A percentile compares a stretch with the other conserved stretches of the same genome.
These are phyloP conservation scores for Calvatia gigantea DNA, from an alignment of 768 basidiomycete species.

Conservation along the genomic window DNA sequence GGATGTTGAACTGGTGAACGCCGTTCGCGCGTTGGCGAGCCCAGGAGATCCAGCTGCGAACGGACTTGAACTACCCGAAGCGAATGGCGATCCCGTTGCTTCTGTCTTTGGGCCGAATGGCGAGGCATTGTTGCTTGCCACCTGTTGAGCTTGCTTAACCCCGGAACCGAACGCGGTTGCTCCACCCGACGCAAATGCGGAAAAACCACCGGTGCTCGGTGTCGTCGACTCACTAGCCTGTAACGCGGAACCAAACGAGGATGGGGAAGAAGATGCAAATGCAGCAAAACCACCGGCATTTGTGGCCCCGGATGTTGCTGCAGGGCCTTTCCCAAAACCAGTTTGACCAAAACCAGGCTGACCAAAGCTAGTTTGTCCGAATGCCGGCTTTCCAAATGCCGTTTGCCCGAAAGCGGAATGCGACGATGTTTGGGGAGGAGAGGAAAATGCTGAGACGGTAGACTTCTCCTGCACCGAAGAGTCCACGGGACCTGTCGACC, in stretches of 20 bases:
- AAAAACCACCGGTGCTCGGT: conserved; percentile 10
- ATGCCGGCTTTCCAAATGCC: conserved; percentile 27
- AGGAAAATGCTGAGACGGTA: conserved; percentile 18
- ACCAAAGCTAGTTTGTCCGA: conserved; percentile 34
- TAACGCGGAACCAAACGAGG: conserved; percentile 6
- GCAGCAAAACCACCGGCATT: conserved; percentile 13
- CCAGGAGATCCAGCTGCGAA: background rate
- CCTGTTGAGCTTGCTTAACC: background rate
- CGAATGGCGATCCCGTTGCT: background rate
- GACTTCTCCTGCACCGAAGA: conserved; percentile 9
- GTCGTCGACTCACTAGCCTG: background rate
- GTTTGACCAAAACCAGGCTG: conserved; percentile 25
- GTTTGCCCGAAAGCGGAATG: conserved; percentile 15
- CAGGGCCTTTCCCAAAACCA: conserved; percentile 17
- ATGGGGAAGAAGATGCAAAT: conserved; percentile 13
- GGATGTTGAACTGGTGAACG: background rate
- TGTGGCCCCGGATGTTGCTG: conserved; percentile 10
- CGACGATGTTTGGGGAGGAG: conserved; percentile 9
- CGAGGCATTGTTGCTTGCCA: background rate
- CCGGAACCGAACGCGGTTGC: conserved; percentile 10
- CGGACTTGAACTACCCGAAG: background rate
- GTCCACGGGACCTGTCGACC: conserved; percentile 15
- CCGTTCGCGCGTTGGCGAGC: background rate
- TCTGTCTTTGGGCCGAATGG: background rate
- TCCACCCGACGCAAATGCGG: conserved; percentile 18